These are phyloP conservation scores for Eucalyptus brandiana DNA, from an alignment of 345 rosid genomes.

Conservation along the genomic window DNA sequence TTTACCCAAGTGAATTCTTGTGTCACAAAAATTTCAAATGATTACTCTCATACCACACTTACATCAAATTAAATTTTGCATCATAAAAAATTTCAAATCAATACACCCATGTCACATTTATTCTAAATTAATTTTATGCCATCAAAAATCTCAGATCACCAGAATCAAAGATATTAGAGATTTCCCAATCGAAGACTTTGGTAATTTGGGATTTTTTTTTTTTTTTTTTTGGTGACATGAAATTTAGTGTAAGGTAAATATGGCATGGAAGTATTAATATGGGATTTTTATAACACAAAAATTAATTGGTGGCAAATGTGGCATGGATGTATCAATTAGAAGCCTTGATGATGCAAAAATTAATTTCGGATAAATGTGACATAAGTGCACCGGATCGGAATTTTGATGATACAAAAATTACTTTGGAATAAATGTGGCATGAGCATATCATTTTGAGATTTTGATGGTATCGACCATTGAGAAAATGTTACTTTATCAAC, in stretches of 20 bases:
- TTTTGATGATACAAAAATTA: neutral
- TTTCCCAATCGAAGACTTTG: neutral
- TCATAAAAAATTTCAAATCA: too few species aligned
- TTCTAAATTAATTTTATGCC: neutral
- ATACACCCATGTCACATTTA: neutral
- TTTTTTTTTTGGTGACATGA: neutral
- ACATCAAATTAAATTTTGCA: too few species aligned
- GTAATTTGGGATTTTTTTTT: neutral
- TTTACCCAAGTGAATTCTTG: neutral
- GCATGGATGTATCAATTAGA: too few species aligned
- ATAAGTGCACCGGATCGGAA: neutral
- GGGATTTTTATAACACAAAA: neutral
- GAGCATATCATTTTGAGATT: too few species aligned
- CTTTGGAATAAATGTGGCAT: neutral
- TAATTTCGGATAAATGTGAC: neutral
- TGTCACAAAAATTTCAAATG: neutral
- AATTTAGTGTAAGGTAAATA: neutral
- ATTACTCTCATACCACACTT: neutral
- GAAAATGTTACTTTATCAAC: neutral
- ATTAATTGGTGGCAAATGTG: too few species aligned
- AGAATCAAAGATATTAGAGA: neutral
- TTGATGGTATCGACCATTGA: too few species aligned
- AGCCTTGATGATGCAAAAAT: neutral
- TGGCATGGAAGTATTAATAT: neutral
- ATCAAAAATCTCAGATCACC: neutral